Base-by-base conservation (phyloP, 2,329 filamentous ascomycete species). In the Ilyonectria sp. region DNA sequence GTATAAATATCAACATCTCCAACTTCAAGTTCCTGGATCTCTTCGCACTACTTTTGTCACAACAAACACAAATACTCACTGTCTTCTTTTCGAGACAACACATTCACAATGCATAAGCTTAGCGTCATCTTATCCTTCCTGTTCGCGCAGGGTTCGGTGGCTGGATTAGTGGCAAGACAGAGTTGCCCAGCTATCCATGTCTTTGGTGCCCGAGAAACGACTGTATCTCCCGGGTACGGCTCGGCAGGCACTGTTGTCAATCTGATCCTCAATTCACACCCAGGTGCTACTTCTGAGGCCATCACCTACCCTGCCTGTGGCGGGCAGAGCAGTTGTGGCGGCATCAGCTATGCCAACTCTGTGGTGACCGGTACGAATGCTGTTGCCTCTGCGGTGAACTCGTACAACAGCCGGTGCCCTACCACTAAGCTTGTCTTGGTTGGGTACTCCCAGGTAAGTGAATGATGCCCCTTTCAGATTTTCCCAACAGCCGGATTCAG, bases 151-250 rank as follows among this genome's bases (percentile, higher is more conserved):
- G n/a, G 9, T 5, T n/a, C 35, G 6, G 49, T 53, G 21, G 4
- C 49, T 35, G 17, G 10, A 3, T 17, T 11, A 35, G 49, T 13
- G 17, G 15, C 17, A 21, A 53, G 49, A 31, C 49, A 53, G 29
- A 53, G 49, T 15, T 85, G 83, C 68, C 83, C 83, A 0, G 72
- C 70, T 17, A 75, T 86, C 40, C 83, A 86, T 73, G 79, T 86
- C 35, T 84, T 85, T 40, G 84, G 82, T 2, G 84, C 84, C 1
- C 82, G 84, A 13, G 84, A 86, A 75, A 86, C 84, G 9, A 85
- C 83, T 0, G 87, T 86, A 0, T 76, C 82, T 5, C 80, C 83
- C 1, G 88, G 87, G 1, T 89, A 86, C 69, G 88, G 88, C 10
- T 83, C 85, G 0, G 81, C 86, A 2, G 79, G 80, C 23, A 82